Base-by-base conservation (phyloP, 305 asterid species). In the Ilex paraguariensis region DNA sequence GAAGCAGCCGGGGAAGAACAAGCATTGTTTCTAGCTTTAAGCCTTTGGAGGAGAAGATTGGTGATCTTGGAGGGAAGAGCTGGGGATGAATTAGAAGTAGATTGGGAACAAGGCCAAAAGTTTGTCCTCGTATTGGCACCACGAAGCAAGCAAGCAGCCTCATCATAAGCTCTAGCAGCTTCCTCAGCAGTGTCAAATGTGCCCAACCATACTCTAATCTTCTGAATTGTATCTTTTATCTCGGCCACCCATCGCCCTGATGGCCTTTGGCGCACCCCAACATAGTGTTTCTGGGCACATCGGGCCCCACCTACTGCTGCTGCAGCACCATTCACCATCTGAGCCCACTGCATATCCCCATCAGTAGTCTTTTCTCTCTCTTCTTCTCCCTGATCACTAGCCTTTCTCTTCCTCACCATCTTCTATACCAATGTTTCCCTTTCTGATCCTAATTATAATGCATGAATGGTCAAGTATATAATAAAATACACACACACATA, bases 41-140 rank as follows among this genome's bases (percentile, higher is more conserved):
- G 58, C 33, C 58, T 15, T 21, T 21, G 58, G 12, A 15, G 33
- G 15, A 54, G 58, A 54, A 54, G 58, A 54, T 54, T 54, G 13
- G 58, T 54, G 58, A 54, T 54, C 15, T 54, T 54, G 3, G 58
- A n/a, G 31, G 58, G 33, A 54, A 54, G 32, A 54, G 58, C 33
- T 7, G 32, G 58, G 11, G 58, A n/a, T n/a, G 30, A 4, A 14
- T 54, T 54, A n/a, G n/a, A n/a, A n/a, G n/a, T n/a, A n/a, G 58
- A 54, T 2, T 17, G 32, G n/a, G 11, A 7, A 21, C 58, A 54
- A 7, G 58, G 58, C 58, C 58, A 54, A 12, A 54, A 54, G n/a
- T 54, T 54, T 10, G 58, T 54, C 2, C 58, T 5, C 8, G 58
- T 54, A 14, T 54, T 54, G 31, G 58, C 12, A 5, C 58, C 32